Evolutionary conservation across 2,329 filamentous ascomycete species (phyloP).

Genomic region (Canariomyces notabilis): DNA sequence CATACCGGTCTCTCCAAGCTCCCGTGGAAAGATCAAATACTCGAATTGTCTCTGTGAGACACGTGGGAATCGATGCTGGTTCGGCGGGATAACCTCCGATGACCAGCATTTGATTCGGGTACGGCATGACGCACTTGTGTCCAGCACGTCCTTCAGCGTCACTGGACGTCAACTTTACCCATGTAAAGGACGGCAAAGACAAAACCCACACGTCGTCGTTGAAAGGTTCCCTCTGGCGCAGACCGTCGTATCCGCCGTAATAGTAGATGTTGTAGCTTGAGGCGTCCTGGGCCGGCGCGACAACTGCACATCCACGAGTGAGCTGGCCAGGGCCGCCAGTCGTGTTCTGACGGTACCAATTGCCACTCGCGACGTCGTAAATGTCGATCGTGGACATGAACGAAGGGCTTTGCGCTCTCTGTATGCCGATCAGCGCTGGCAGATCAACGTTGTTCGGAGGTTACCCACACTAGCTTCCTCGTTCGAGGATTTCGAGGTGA

Average conservation of each 20-base stretch:
- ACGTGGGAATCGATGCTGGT: slow-evolving; percentile 30
- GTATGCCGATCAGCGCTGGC: slow-evolving; percentile 21
- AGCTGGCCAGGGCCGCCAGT: slow-evolving; percentile 50
- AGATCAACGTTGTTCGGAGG: background rate
- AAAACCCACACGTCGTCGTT: slow-evolving; percentile 74
- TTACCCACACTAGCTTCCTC: slow-evolving; percentile 37
- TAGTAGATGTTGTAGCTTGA: slow-evolving; percentile 81
- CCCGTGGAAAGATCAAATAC: slow-evolving; percentile 70
- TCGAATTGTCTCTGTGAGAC: slow-evolving; percentile 51
- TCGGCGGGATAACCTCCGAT: slow-evolving; percentile 59
- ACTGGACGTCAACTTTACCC: slow-evolving; percentile 54
- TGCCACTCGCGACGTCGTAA: slow-evolving; percentile 65
- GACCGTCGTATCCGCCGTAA: slow-evolving; percentile 68
- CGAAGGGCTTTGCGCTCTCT: slow-evolving; percentile 60
- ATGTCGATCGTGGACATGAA: slow-evolving; percentile 71
- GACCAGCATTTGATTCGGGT: slow-evolving; percentile 75
- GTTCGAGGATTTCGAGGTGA: slow-evolving; percentile 28
- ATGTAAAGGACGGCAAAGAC: slow-evolving; percentile 74
- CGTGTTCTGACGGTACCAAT: slow-evolving; percentile 67
- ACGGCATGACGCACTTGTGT: slow-evolving; percentile 69
- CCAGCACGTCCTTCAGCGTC: slow-evolving; percentile 55
- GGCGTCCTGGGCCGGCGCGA: slow-evolving; percentile 63
- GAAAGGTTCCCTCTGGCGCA: slow-evolving; percentile 36
- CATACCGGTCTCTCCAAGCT: slow-evolving; percentile 66
- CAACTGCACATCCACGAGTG: slow-evolving; percentile 67